Evolutionary conservation across 129 eudicot species (phyloP).

Genomic region (Ambrosia artemisiifolia): DNA sequence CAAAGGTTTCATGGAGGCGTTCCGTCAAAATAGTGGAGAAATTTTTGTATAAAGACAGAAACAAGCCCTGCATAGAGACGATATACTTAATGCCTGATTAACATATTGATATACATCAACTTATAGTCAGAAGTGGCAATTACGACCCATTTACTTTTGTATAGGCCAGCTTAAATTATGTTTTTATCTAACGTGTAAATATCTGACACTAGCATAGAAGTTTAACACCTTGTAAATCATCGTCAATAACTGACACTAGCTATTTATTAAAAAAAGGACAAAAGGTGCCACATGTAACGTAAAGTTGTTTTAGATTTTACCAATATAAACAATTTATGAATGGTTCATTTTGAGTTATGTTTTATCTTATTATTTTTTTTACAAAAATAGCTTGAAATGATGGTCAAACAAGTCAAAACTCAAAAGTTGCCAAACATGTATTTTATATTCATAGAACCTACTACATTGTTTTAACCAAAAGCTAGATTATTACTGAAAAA

Average conservation of each 20-base stretch:
- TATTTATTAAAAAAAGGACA: too few relatives aligned
- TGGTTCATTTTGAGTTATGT: neutral
- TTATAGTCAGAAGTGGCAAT: neutral
- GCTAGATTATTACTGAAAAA: neutral
- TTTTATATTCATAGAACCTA: neutral
- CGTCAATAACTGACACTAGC: neutral
- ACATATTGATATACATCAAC: neutral
- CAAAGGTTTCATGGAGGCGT: conserved; percentile 54
- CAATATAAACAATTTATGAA: neutral
- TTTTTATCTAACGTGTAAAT: neutral
- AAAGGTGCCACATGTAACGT: neutral
- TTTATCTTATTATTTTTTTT: neutral
- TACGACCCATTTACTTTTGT: neutral
- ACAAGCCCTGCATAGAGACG: conserved; percentile 54
- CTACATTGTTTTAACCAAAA: neutral
- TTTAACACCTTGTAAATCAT: neutral
- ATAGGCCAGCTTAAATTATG: neutral
- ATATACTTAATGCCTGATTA: neutral
- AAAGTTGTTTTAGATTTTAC: neutral
- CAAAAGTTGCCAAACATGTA: neutral
- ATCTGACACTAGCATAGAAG: neutral
- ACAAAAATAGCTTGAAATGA: neutral
- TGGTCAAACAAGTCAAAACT: neutral
- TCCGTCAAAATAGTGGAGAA: conserved; percentile 58
- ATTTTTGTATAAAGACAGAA: conserved; percentile 66